Percentiles rank a stretch among this genome's conserved stretches.
These are phyloP conservation scores for Curvularia sp. DNA, from an alignment of 2,329 filamentous ascomycete species.

Conservation along the genomic window DNA sequence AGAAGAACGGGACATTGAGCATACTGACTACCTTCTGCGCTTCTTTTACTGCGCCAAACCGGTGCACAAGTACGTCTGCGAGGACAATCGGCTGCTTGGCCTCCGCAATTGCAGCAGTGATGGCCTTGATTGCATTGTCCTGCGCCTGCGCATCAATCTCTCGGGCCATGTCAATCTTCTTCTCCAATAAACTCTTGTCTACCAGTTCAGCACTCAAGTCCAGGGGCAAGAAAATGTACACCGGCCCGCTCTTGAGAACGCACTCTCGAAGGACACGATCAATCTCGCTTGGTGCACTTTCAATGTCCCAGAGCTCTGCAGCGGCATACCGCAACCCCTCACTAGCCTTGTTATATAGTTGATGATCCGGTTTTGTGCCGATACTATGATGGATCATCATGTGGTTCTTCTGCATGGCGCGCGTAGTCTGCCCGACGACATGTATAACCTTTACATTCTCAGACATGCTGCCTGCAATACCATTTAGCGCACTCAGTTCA, in stretches of 20 bases:
- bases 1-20: conserved; percentile 50
- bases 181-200: conserved; percentile 45
- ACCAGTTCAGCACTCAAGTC: conserved; percentile 52
- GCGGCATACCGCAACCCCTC: conserved; percentile 49
- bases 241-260: conserved; percentile 53
- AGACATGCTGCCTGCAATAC: conserved; percentile 54
- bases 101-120: conserved; percentile 41
- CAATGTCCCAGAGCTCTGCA: conserved; percentile 52
- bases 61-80: conserved; percentile 51
- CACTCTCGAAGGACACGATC: conserved; percentile 55
- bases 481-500: conserved; percentile 57
- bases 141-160: conserved; percentile 37
- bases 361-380: conserved; percentile 52
- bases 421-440: conserved; percentile 55
- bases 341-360: conserved; percentile 53
- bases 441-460: conserved; percentile 57
- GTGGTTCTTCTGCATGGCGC: conserved; percentile 51
- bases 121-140: conserved; percentile 45
- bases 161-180: conserved; percentile 46
- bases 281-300: conserved; percentile 53
- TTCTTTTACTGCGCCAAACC: conserved; percentile 49
- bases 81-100: conserved; percentile 51
- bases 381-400: conserved; percentile 59
- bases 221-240: conserved; percentile 56
- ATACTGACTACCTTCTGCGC: conserved; percentile 44